A percentile compares a stretch with the other conserved stretches of the same genome.
These are phyloP conservation scores for Penicillium oxalicum DNA, from an alignment of 2,329 filamentous ascomycete genomes.

Conservation along the genomic window DNA sequence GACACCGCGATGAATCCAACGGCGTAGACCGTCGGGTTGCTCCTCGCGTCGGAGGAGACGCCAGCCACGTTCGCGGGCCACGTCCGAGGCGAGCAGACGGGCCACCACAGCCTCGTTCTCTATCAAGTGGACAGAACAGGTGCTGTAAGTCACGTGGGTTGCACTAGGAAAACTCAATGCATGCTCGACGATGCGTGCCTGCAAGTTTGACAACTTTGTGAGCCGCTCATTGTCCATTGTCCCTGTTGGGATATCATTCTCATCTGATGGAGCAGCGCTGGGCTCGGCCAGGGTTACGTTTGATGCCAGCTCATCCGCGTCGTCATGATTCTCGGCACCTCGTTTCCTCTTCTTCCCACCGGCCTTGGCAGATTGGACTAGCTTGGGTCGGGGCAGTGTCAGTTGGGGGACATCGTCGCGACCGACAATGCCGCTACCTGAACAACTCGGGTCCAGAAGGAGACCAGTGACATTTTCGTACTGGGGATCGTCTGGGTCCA, in stretches of 20 bases:
- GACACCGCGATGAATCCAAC: constrained; percentile 66
- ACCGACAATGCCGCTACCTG: constrained; percentile 88
- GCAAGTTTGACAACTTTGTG: constrained; percentile 69
- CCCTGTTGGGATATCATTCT: constrained; percentile 34
- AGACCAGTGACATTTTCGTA: constrained; percentile 71
- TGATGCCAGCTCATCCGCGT: constrained; percentile 4
- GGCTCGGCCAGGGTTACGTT: constrained; percentile 5
- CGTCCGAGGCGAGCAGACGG: constrained; percentile 60
- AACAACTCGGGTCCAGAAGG: constrained; percentile 89
- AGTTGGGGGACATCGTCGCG: constrained; percentile 71
- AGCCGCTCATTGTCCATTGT: constrained; percentile 60
- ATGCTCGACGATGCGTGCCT: constrained; percentile 74
- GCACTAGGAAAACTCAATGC: constrained; percentile 76
- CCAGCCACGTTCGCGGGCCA: constrained; percentile 68
- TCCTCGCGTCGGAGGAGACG: constrained; percentile 63
- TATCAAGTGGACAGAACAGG: constrained; percentile 78
- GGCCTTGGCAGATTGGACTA: constrained; percentile 11
- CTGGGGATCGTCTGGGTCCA: constrained; percentile 57
- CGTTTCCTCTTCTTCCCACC: constrained; percentile 42
- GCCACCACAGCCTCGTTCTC: constrained; percentile 87
- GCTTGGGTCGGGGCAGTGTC: constrained; percentile 48
- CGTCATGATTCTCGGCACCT: constrained; percentile 15
- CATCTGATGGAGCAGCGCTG: constrained; percentile 24
- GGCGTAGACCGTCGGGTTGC: constrained; percentile 69
- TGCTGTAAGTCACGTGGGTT: constrained; percentile 78